Evolutionary conservation across 768 basidiomycete species (phyloP).

Genomic region (Multifurca ochricompacta): DNA sequence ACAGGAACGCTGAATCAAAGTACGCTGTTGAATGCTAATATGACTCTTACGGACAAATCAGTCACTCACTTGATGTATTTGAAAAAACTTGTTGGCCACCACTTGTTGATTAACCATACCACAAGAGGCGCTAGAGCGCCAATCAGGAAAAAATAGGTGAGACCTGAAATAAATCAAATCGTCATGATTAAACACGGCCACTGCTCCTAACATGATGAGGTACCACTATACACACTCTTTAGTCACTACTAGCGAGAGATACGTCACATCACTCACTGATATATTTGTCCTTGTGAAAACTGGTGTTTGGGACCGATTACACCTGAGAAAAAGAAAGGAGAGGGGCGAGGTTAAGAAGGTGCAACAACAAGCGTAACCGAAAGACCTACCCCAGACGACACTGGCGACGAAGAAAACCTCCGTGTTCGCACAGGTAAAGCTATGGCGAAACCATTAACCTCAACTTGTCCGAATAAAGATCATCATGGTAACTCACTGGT

Average conservation of each 20-base stretch:
- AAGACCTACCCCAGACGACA: constrained; percentile 20
- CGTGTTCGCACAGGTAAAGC: constrained; percentile 18
- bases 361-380: neutral
- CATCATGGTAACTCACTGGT: constrained; percentile 23
- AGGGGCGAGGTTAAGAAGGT: neutral
- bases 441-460: neutral
- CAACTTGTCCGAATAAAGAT: neutral
- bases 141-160: constrained; percentile 66
- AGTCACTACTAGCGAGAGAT: constrained; percentile 1
- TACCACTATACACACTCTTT: constrained; percentile 16
- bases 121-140: constrained; percentile 60
- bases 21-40: constrained; percentile 38
- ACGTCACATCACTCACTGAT: constrained; percentile 39
- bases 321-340: too few relatives aligned
- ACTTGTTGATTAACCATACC: constrained; percentile 53
- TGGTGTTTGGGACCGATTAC: constrained; percentile 56
- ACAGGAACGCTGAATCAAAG: constrained; percentile 25
- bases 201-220: constrained; percentile 4
- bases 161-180: constrained; percentile 28
- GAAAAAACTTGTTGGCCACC: constrained; percentile 53
- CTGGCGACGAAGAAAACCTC: constrained; percentile 22
- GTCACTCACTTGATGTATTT: constrained; percentile 59
- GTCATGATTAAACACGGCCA: constrained; percentile 27
- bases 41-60: constrained; percentile 21
- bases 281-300: constrained; percentile 49